Conservation (phyloP, 805 yeast genomes). For the Isabelozyma pseudorhagii region DNA sequence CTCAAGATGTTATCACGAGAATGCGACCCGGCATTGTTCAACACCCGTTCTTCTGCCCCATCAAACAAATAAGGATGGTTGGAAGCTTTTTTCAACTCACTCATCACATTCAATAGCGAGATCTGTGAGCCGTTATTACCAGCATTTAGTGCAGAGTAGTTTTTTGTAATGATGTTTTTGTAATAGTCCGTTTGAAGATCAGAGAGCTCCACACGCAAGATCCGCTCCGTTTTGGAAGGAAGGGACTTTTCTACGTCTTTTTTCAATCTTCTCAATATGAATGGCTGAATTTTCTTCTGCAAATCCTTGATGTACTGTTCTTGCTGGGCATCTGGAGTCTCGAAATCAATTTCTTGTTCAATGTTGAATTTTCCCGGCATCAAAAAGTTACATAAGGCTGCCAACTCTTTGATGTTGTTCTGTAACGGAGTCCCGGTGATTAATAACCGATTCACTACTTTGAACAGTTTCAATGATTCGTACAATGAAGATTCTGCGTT, state of each 20-base stretch:
- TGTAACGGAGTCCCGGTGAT: constrained; percentile 99
- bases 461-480: constrained; percentile 80
- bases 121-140: constrained; percentile 75
- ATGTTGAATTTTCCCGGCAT: constrained; percentile 93
- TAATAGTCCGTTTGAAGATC: constrained; percentile 95
- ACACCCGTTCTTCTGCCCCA: constrained; percentile 81
- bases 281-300: constrained; percentile 85
- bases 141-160: constrained; percentile 85
- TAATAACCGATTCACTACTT: constrained; percentile 76
- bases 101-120: constrained; percentile 86
- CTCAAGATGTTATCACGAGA: constrained; percentile 78
- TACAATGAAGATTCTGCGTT: constrained; percentile 92
- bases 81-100: constrained; percentile 93
- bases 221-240: constrained; percentile 94
- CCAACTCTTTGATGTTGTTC: constrained; percentile 90
- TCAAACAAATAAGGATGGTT: constrained; percentile 96
- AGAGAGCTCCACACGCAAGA: constrained; percentile 89
- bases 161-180: constrained; percentile 87
- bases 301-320: constrained; percentile 84
- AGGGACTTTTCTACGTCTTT: constrained; percentile 96
- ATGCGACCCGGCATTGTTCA: constrained; percentile 57
- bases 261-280: constrained; percentile 86
- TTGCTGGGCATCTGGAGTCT: constrained; percentile 80
- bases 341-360: constrained; percentile 94
- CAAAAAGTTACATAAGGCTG: constrained; percentile 89